Conservation (phyloP, 495 filamentous ascomycete genomes). For the Penicillium paradoxum region DNA sequence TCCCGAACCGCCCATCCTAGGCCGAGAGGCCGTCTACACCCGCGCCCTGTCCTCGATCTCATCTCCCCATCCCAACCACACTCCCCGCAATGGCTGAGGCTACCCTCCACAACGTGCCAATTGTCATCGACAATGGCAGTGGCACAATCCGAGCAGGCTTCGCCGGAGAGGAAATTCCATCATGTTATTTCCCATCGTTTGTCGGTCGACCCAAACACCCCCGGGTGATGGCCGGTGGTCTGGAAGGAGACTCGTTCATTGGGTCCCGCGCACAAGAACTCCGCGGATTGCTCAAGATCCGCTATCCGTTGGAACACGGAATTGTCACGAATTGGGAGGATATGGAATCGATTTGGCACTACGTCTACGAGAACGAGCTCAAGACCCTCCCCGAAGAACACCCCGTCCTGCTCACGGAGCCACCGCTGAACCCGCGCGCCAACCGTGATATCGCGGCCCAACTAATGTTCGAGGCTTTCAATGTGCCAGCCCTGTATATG, state of each 20-base stretch:
- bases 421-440: slow-evolving; percentile 89
- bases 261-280: slow-evolving; percentile 88
- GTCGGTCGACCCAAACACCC: slow-evolving; percentile 95
- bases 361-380: slow-evolving; percentile 74
- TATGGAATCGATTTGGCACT: slow-evolving; percentile 99
- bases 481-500: slow-evolving; percentile 91
- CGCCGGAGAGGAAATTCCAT: slow-evolving; percentile 90
- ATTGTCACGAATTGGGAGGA: slow-evolving; percentile 99
- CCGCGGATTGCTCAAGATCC: slow-evolving; percentile 88
- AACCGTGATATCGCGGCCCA: slow-evolving; percentile 97
- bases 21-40: slow-evolving; percentile 36
- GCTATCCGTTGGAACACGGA: slow-evolving; percentile 93
- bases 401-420: slow-evolving; percentile 93
- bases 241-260: slow-evolving; percentile 98
- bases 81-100: slow-evolving; percentile 63
- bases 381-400: slow-evolving; percentile 99
- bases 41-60: slow-evolving; percentile 21
- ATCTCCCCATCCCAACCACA: slow-evolving; percentile 18
- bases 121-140: slow-evolving; percentile 98
- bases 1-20: slow-evolving; percentile 21
- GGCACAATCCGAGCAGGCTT: slow-evolving; percentile 97
- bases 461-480: slow-evolving; percentile 98
- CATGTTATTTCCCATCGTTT: slow-evolving; percentile 97
- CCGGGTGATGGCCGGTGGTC: slow-evolving; percentile 88
- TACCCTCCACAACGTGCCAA: slow-evolving; percentile 89